Conservation (phyloP, 768 basidiomycete species). For the Candolleomyces efflorescens region DNA sequence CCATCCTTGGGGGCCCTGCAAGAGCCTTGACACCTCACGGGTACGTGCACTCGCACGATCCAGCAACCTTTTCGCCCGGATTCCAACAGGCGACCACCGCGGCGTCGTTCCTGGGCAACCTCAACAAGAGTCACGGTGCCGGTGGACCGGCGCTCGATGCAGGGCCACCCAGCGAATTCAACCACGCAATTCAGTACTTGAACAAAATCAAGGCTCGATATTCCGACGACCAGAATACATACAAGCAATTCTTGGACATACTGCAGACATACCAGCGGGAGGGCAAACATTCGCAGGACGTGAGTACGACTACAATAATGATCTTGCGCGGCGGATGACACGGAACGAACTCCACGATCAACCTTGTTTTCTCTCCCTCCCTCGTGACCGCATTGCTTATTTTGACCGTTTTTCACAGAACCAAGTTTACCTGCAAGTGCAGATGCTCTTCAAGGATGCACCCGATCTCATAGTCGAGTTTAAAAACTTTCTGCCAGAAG, state of each 20-base stretch:
- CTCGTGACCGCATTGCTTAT: conserved; percentile 3
- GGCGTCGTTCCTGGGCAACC: conserved; percentile 61
- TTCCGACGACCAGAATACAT: conserved; percentile 84
- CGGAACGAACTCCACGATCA: not conserved
- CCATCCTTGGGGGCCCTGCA: conserved; percentile 27
- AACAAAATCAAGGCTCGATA: conserved; percentile 98
- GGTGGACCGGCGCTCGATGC: conserved; percentile 16
- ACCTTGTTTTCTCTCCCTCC: conserved; percentile 1
- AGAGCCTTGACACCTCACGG: conserved; percentile 50
- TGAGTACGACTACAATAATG: conserved; percentile 32
- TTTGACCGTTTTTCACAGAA: conserved; percentile 33
- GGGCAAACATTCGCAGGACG: conserved; percentile 66
- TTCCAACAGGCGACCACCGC: conserved; percentile 49
- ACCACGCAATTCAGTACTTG: conserved; percentile 94
- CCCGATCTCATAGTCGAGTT: conserved; percentile 78
- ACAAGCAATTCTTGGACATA: conserved; percentile 87
- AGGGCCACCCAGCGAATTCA: conserved; percentile 68
- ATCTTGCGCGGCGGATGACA: not conserved
- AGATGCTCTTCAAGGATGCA: conserved; percentile 75
- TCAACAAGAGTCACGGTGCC: conserved; percentile 40
- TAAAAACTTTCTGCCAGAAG: conserved; percentile 76
- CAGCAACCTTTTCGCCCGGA: conserved; percentile 41
- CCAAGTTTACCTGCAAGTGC: conserved; percentile 79
- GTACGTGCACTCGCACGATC: conserved; percentile 31
- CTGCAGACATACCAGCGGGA: conserved; percentile 87